A percentile compares a stretch with the other conserved stretches of the same genome.
These are phyloP conservation scores for Dictyophora rubrovolvata DNA, from an alignment of 768 basidiomycete species.

Conservation along the genomic window DNA sequence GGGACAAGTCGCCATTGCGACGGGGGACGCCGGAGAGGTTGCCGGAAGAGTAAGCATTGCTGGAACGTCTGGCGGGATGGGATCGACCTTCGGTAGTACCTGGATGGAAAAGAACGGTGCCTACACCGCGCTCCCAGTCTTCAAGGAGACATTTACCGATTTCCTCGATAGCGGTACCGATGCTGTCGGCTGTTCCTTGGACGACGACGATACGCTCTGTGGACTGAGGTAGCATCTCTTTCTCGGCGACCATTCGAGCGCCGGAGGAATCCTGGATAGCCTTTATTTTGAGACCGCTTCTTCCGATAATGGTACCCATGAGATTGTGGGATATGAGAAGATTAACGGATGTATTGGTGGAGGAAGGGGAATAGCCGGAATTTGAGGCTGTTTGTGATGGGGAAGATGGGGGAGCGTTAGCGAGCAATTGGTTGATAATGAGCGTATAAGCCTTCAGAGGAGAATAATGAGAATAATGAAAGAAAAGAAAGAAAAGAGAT, in stretches of 20 bases:
- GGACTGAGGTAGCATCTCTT: slow-evolving; percentile 98
- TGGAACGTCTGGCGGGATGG: slow-evolving; percentile 34
- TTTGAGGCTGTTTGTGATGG: slow-evolving; percentile 59
- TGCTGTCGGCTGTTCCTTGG: slow-evolving; percentile 85
- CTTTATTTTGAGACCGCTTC: slow-evolving; percentile 95
- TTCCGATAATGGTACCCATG: slow-evolving; percentile 98
- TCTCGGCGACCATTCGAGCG: slow-evolving; percentile 96
- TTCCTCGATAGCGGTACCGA: slow-evolving; percentile 88
- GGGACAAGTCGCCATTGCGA: slow-evolving; percentile 49
- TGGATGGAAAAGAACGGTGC: slow-evolving; percentile 94
- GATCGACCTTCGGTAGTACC: slow-evolving; percentile 55
- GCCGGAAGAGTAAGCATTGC: slow-evolving; percentile 36
- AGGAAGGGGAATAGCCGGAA: slow-evolving; percentile 26
- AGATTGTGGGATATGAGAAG: slow-evolving; percentile 98
- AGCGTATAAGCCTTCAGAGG: slow-evolving; percentile 76
- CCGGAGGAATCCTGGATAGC: slow-evolving; percentile 95
- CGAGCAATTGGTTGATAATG: slow-evolving; percentile 85
- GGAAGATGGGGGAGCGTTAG: slow-evolving; percentile 60
- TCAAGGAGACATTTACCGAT: slow-evolving; percentile 93
- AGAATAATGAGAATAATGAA: neutral
- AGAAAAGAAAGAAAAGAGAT: slow-evolving; percentile 12
- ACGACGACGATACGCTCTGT: slow-evolving; percentile 99
- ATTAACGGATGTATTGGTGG: slow-evolving; percentile 77
- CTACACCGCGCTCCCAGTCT: slow-evolving; percentile 90
- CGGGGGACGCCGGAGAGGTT: slow-evolving; percentile 39